These are phyloP conservation scores for Yamadazyma endophytica DNA, from an alignment of 805 yeast species.

Conservation along the genomic window DNA sequence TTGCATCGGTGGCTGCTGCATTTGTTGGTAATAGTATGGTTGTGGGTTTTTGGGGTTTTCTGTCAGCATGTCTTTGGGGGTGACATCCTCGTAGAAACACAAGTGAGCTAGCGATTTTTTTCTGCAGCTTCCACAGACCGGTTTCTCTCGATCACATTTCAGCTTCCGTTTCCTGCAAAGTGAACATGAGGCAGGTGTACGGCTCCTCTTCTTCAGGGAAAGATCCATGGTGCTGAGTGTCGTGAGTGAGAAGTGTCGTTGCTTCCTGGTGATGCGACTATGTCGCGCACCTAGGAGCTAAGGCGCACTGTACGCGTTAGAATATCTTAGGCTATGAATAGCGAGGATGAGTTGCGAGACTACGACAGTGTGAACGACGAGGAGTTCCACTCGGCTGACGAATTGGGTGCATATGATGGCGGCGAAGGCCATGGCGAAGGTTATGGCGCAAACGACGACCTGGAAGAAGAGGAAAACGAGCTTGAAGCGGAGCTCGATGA, in stretches of 20 bases:
- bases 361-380: no score
- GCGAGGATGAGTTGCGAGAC: no score
- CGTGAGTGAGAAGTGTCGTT: no score
- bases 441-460: constrained; percentile 3
- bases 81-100: constrained; percentile 29
- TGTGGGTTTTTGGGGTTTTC: background rate
- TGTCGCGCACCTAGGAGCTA: no score
- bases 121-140: constrained; percentile 40
- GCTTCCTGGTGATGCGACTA: no score
- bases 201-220: constrained; percentile 28
- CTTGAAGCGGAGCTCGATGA: constrained; percentile 25
- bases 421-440: background rate
- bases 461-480: background rate
- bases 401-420: background rate
- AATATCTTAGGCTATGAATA: no score
- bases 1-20: constrained; percentile 1
- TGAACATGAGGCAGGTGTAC: constrained; percentile 41
- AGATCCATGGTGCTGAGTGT: constrained; percentile 20
- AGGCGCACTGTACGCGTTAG: no score
- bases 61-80: constrained; percentile 9
- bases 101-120: constrained; percentile 41
- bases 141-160: constrained; percentile 39
- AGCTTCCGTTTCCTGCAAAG: constrained; percentile 42
- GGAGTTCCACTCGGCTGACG: no score
- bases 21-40: constrained; percentile 1